Conservation (phyloP, 2,329 filamentous ascomycete genomes). For the Apiospora marii region DNA sequence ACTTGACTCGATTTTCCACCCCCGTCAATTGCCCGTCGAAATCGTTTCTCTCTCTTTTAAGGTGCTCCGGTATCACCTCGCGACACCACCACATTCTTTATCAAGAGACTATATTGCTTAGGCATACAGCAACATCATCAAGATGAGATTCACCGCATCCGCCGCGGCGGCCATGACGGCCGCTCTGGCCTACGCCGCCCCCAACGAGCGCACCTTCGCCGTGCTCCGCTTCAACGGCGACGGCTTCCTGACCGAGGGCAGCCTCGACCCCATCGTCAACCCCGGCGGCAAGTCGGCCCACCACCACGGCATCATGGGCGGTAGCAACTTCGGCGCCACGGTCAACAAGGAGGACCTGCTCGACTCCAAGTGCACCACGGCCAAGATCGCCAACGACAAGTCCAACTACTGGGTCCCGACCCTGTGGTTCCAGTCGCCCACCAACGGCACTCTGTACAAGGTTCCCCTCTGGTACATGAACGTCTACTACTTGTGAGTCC, state of each 20-base stretch:
- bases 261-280: slow-evolving; percentile 72
- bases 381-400: slow-evolving; percentile 71
- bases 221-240: slow-evolving; percentile 76
- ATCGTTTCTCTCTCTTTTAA: slow-evolving; percentile 3
- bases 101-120: not conserved
- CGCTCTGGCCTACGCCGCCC: slow-evolving; percentile 50
- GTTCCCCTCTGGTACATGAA: slow-evolving; percentile 77
- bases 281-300: slow-evolving; percentile 67
- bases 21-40: not conserved
- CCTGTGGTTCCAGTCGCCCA: slow-evolving; percentile 72
- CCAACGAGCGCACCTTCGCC: slow-evolving; percentile 63
- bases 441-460: slow-evolving; percentile 68
- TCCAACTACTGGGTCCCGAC: slow-evolving; percentile 81
- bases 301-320: slow-evolving; percentile 76
- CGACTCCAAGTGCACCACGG: slow-evolving; percentile 74
- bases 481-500: slow-evolving; percentile 76
- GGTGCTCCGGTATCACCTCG: slow-evolving; percentile 9
- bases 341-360: slow-evolving; percentile 68
- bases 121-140: not conserved
- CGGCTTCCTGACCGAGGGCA: slow-evolving; percentile 66
- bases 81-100: slow-evolving; percentile 13
- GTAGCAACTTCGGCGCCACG: slow-evolving; percentile 69
- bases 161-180: slow-evolving; percentile 39
- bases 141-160: not conserved
- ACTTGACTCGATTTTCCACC: not conserved